Conservation (phyloP, 1,139 yeast genomes). For the Candida sanyaensis region DNA sequence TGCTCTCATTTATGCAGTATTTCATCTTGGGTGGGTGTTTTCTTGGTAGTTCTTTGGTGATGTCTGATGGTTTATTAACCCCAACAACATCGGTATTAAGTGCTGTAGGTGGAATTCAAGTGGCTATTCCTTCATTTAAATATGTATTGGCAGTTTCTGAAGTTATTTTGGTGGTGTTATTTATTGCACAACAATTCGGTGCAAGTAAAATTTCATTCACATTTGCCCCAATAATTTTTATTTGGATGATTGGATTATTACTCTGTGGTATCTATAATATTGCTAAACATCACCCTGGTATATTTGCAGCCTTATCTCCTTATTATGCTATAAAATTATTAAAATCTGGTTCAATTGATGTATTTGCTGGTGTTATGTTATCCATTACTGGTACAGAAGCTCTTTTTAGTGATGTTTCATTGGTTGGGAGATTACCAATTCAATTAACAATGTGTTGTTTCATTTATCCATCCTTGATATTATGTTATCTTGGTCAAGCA, state of each 20-base stretch:
- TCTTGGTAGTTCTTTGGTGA: slow-evolving; percentile 55
- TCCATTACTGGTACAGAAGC: slow-evolving; percentile 64
- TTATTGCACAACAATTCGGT: slow-evolving; percentile 49
- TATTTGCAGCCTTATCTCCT: slow-evolving; percentile 53
- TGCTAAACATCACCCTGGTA: slow-evolving; percentile 38
- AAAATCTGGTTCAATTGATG: slow-evolving; percentile 41
- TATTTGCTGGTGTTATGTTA: slow-evolving; percentile 53
- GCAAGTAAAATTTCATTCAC: slow-evolving; percentile 38
- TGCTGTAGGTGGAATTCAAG: slow-evolving; percentile 51
- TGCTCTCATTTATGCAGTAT: slow-evolving; percentile 29
- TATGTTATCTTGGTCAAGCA: slow-evolving; percentile 59
- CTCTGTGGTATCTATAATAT: slow-evolving; percentile 51
- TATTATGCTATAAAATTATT: slow-evolving; percentile 48
- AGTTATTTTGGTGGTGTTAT: slow-evolving; percentile 45
- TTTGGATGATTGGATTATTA: slow-evolving; percentile 51
- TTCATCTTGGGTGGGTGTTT: slow-evolving; percentile 46
- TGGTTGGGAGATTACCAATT: slow-evolving; percentile 51
- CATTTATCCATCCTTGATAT: slow-evolving; percentile 54
- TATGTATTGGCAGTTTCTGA: slow-evolving; percentile 50
- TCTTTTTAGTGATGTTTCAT: slow-evolving; percentile 64
- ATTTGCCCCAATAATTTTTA: slow-evolving; percentile 55
- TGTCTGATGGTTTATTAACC: slow-evolving; percentile 61
- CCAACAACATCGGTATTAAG: slow-evolving; percentile 63
- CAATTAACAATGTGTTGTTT: slow-evolving; percentile 46
- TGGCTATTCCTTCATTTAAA: slow-evolving; percentile 42